These are phyloP conservation scores for Trichoderma guizhouense DNA, from an alignment of 2,329 filamentous ascomycete species.

Conservation along the genomic window DNA sequence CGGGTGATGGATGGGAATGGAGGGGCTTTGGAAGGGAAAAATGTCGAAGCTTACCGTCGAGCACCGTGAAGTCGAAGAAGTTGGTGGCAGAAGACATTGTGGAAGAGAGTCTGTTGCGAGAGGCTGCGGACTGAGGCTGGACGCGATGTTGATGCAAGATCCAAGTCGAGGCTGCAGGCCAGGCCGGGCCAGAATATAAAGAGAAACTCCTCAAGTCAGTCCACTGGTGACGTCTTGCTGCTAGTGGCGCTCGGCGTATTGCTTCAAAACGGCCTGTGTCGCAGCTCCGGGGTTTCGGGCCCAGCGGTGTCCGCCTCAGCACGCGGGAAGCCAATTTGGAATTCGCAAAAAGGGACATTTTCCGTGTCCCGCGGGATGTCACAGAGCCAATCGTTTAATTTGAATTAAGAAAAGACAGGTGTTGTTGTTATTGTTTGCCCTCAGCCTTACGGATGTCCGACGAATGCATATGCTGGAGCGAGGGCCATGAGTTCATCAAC, in stretches of 20 bases:
- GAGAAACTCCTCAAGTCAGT: neutral
- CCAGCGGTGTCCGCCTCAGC: neutral
- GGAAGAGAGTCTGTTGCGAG: constrained; percentile 18
- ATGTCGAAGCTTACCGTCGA: constrained; percentile 62
- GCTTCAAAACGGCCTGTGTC: neutral
- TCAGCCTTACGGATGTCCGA: neutral
- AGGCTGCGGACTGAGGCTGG: neutral
- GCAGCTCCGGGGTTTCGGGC: neutral
- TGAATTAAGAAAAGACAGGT: neutral
- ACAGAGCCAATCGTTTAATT: neutral
- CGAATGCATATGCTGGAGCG: neutral
- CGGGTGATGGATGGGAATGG: neutral
- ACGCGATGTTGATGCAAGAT: constrained; percentile 12
- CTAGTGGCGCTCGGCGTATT: constrained; percentile 4
- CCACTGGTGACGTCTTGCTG: constrained; percentile 16
- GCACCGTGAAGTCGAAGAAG: constrained; percentile 83
- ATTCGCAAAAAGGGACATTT: neutral
- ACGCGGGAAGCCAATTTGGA: neutral
- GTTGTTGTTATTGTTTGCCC: neutral
- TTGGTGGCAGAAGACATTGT: constrained; percentile 40
- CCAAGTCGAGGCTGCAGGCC: neutral
- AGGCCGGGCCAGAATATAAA: constrained; percentile 5
- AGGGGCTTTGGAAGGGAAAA: neutral
- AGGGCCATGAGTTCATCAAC: neutral
- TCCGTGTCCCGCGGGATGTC: neutral